Evolutionary conservation across 345 rosid species (phyloP), one percentile per base, ranked within the genome.

Genomic region (Cardamine resedifolia): DNA sequence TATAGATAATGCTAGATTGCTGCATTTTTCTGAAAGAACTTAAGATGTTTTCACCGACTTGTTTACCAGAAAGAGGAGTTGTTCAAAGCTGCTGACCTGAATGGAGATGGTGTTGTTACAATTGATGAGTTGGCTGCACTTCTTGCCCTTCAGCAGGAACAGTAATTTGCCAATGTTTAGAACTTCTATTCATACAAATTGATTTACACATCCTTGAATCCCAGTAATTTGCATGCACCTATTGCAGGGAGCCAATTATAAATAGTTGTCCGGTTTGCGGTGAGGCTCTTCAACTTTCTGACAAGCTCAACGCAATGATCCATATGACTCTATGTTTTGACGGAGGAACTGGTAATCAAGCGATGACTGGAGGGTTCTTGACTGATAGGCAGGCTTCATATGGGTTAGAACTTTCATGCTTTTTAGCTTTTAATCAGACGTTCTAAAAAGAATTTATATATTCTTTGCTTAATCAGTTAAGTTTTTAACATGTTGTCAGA

Each of bases 361-460:
- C 77, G 36, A 90, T 94, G 98, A 90, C 88, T 0, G 98, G 98
- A 76, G 98, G 98, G 53, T 94, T 94, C 82, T 83, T 94, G 78
- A 94, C 98, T 76, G 98, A 91, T 75, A 91, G 87, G 74, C 88
- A 94, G 73, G 98, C 98, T 56, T 87, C 98, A 49, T 84, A 90
- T 76, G 98, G 96, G 98, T 94, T 77, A 81, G 90, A 52, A 64
- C 48, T 62, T 5, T 72, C 24, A 34, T 31, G 18, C 10, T 39
- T 57, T 20, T 30, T 10, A 26, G 28, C 23, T 47, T 44, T 41
- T 33, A 58, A 33, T 52, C 18, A 45, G 52, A 58, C 33, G 56
- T 10, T 62, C 9, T 33, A 16, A 58, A 33, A 57, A 31, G 10
- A 65, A 3, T 20, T 39, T 12, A 34, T 20, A 6, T 59, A 44